These are phyloP conservation scores for Podospora appendiculata DNA, from an alignment of 495 filamentous ascomycete genomes.

Conservation along the genomic window DNA sequence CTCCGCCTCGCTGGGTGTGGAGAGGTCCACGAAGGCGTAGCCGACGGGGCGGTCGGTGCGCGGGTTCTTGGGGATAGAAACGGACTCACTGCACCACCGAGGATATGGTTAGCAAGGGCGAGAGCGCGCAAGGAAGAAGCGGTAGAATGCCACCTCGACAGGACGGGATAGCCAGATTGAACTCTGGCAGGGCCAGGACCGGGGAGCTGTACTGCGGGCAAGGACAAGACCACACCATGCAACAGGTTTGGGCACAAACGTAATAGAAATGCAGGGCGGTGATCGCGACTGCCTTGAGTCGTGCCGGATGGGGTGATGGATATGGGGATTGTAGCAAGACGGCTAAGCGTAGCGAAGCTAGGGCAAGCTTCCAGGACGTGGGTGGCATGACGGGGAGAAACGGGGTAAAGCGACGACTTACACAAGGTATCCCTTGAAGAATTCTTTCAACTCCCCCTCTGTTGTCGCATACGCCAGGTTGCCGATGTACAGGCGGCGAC, in stretches of 20 bases:
- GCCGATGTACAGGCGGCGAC: constrained; percentile 97
- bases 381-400: no score
- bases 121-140: background rate
- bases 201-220: no score
- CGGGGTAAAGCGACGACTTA: constrained; percentile 46
- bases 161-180: no score
- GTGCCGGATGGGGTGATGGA: no score
- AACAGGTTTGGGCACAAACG: no score
- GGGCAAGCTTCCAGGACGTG: no score
- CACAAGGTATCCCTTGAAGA: constrained; percentile 98
- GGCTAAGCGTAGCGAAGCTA: no score
- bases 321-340: no score
- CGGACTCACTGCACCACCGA: constrained; percentile 67
- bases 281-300: no score
- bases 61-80: constrained; percentile 97
- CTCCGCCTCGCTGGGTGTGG: constrained; percentile 86
- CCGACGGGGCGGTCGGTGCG: constrained; percentile 96
- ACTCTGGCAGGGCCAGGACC: no score
- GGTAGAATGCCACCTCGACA: background rate
- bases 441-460: constrained; percentile 98
- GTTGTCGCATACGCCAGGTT: constrained; percentile 99
- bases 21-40: constrained; percentile 97
- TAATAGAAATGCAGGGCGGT: no score
- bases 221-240: no score
- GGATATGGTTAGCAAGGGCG: constrained; percentile 14